Base-by-base conservation (phyloP, 176 grass and related monocot genomes). In the Aegilops umbellulata region DNA sequence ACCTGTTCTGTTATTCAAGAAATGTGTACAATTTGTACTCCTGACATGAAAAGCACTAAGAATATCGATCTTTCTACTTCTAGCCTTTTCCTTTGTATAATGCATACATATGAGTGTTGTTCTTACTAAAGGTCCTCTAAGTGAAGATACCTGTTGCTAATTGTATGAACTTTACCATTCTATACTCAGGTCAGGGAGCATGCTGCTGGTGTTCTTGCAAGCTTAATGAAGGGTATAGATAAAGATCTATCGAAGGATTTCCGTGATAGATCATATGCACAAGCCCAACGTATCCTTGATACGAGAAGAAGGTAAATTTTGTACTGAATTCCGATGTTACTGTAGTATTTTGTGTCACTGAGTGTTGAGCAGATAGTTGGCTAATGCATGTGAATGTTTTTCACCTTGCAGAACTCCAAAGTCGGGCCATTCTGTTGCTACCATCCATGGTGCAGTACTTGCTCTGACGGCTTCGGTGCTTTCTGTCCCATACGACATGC, bases 401-500 rank as follows among this genome's bases (percentile, higher is more conserved):
- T 30, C 61, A 81, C 17, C 31, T 72, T 74, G 69, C 86, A 98
- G 97, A 89, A 90, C 85, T 65, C 73, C 71, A 34, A 80, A 90
- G 68, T 92, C 88, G 16, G 65, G 87, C 47, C 82, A 86, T 49
- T 74, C 92, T n/a, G 77, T 95, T 83, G 88, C 90, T 68, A 89
- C 93, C 75, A 81, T 89, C 76, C 97, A 98, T 90, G 97, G 97
- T 85, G 86, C 90, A 36, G 94, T 91, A 34, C 97, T 98, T 86
- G 88, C 97, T 88, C 91, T 98, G 92, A 86, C 97, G 8, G 86
- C 97, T 83, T 98, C 94, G 8, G 92, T 95, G 41, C 88, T 98
- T 75, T 98, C 97, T 74, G 92, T 95, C 84, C 93, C 97, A 39
- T 98, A 98, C 39, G 94, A 98, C 79, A 95, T 98, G 97, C 97